These are phyloP conservation scores for Thraustochytrium sp. DNA, from an alignment of 352 stramenopile species.

Conservation along the genomic window DNA sequence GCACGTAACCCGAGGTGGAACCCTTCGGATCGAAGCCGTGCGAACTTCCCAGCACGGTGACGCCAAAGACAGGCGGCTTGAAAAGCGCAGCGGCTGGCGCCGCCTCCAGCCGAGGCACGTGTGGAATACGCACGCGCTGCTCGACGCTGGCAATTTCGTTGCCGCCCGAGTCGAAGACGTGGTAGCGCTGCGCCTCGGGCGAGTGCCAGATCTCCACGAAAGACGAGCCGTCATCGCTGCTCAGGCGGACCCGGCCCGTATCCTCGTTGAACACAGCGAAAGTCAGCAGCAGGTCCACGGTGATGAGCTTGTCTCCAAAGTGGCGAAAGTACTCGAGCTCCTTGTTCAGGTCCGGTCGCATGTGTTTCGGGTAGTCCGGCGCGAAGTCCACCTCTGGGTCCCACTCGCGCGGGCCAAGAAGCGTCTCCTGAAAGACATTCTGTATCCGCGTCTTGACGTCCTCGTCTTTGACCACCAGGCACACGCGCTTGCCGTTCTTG, in stretches of 20 bases:
- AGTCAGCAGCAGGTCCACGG: conserved; percentile 73
- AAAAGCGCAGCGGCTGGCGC: conserved; percentile 65
- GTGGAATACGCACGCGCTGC: background rate
- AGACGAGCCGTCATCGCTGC: conserved; percentile 56
- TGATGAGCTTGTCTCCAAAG: conserved; percentile 77
- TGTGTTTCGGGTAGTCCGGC: conserved; percentile 56
- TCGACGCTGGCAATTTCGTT: background rate
- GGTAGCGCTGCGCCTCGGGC: background rate
- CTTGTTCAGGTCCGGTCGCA: conserved; percentile 67
- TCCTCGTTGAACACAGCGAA: conserved; percentile 75
- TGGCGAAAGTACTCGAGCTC: conserved; percentile 80
- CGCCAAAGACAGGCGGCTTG: conserved; percentile 85
- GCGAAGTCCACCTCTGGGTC: conserved; percentile 71
- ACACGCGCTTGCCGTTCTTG: conserved; percentile 68
- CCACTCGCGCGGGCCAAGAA: conserved; percentile 67
- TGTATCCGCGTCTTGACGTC: conserved; percentile 71
- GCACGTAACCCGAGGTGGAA: conserved; percentile 86
- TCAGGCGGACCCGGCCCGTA: conserved; percentile 60
- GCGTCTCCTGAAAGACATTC: conserved; percentile 77
- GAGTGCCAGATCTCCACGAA: background rate
- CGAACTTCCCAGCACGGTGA: conserved; percentile 89
- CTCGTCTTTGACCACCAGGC: conserved; percentile 68
- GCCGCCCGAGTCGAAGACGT: background rate
- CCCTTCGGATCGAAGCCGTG: conserved; percentile 90
- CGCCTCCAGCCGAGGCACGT: background rate